phyloP scores from a whole-genome alignment of 805 yeast species.

The Cyberlindnera sargentensis region DNA sequence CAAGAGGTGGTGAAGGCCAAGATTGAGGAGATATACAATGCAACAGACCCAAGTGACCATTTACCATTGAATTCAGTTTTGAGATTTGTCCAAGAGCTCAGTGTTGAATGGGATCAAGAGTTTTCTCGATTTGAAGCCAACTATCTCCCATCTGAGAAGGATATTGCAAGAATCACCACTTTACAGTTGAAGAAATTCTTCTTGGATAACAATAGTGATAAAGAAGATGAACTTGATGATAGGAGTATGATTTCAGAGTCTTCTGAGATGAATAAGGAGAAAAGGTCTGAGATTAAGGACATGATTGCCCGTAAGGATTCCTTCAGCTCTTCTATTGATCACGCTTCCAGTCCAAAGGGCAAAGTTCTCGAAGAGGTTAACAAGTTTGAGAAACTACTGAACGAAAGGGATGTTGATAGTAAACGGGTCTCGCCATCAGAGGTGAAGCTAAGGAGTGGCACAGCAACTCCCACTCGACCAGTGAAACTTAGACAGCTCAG shows the following conservation, averaged over 20 bases:
- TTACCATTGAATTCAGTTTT: constrained; percentile 63
- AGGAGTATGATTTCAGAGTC: constrained; percentile 2
- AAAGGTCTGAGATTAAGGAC: constrained; percentile 5
- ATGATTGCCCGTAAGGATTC: constrained; percentile 1
- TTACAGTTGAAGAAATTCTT: constrained; percentile 76
- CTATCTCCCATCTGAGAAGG: constrained; percentile 87
- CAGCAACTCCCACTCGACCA: constrained; percentile 4
- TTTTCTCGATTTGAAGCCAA: constrained; percentile 72
- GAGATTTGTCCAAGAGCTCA: constrained; percentile 68
- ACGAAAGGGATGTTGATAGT: constrained; percentile 9
- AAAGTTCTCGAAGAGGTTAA: constrained; percentile 25
- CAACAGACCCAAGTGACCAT: constrained; percentile 56
- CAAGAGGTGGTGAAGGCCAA: constrained; percentile 34
- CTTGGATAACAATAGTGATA: constrained; percentile 39
- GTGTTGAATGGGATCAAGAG: constrained; percentile 82
- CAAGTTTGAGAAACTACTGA: constrained; percentile 25
- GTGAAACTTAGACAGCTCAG: constrained; percentile 6
- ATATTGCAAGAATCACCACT: constrained; percentile 84
- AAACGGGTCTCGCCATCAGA: constrained; percentile 3
- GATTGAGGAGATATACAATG: constrained; percentile 45
- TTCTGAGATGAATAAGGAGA: constrained; percentile 8
- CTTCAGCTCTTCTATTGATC: constrained; percentile 4
- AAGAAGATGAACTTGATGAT: constrained; percentile 1
- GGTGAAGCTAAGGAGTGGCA: constrained; percentile 3
- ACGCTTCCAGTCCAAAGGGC: constrained; percentile 16